Conservation (phyloP, 2,329 filamentous ascomycete species). For the Cadophora luteo-olivacea region DNA sequence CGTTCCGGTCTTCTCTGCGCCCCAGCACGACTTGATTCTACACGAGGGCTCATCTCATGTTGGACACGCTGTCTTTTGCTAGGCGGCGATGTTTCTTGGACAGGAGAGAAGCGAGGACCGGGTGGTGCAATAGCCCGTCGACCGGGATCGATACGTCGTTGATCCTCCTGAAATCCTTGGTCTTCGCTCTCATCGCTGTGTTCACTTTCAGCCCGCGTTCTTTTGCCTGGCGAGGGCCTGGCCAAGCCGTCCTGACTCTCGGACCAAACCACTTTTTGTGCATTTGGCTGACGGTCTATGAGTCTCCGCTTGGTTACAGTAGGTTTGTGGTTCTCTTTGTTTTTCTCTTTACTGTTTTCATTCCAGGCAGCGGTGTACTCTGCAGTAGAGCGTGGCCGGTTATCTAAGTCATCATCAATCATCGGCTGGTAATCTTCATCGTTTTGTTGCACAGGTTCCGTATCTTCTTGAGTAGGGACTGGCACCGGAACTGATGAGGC, state of each 20-base stretch:
- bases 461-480: neutral
- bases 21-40: conserved; percentile 32
- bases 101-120: conserved; percentile 14
- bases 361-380: conserved; percentile 25
- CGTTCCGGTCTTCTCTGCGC: conserved; percentile 14
- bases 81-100: conserved; percentile 11
- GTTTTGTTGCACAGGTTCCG: neutral
- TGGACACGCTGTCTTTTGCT: conserved; percentile 18
- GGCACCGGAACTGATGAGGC: conserved; percentile 3
- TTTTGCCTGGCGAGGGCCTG: conserved; percentile 18
- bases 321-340: conserved; percentile 41
- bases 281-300: conserved; percentile 34
- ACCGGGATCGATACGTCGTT: conserved; percentile 30
- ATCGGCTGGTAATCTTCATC: conserved; percentile 3
- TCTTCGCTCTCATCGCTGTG: conserved; percentile 35
- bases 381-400: conserved; percentile 21
- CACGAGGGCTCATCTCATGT: neutral
- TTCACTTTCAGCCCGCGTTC: conserved; percentile 9
- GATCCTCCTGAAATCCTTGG: conserved; percentile 36
- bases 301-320: conserved; percentile 26
- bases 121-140: conserved; percentile 24
- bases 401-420: neutral
- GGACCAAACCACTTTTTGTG: conserved; percentile 32
- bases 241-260: conserved; percentile 26
- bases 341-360: conserved; percentile 33